Conservation (phyloP, 2,329 filamentous ascomycete species). For the Trichoderma atrobrunneum region DNA sequence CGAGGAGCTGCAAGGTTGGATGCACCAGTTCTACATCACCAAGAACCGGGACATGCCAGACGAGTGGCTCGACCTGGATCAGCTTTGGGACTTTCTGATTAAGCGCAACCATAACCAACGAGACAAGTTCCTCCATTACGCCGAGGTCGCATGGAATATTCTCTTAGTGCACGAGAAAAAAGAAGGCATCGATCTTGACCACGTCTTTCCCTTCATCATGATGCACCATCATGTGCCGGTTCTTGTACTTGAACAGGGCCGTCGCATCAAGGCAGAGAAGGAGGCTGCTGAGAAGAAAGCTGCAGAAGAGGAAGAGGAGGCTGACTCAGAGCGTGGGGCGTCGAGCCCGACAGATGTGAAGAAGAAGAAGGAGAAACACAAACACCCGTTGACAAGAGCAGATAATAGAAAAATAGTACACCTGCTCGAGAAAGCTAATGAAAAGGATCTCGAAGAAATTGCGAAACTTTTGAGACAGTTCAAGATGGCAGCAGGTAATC, state of each 20-base stretch:
- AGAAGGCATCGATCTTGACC: not conserved
- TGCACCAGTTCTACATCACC: not conserved
- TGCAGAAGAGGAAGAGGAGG: not conserved
- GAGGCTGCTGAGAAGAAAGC: not conserved
- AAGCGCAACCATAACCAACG: not conserved
- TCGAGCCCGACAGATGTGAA: not conserved
- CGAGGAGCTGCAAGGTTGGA: not conserved
- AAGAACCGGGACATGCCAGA: not conserved
- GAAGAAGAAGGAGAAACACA: not conserved
- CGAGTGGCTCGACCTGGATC: not conserved
- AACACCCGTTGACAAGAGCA: not conserved
- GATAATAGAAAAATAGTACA: not conserved
- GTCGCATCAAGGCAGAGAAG: not conserved
- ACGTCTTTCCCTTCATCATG: not conserved
- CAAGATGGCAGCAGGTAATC: not conserved
- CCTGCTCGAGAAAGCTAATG: not conserved
- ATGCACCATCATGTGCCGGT: not conserved
- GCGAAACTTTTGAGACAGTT: not conserved
- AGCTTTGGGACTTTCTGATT: not conserved
- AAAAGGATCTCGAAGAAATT: not conserved
- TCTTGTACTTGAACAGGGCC: not conserved
- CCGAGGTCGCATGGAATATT: not conserved
- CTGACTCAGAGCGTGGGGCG: not conserved
- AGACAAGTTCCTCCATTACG: not conserved
- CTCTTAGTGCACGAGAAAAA: not conserved